A percentile compares a stretch with the other conserved stretches of the same genome.
Evolutionary conservation across 805 yeast genomes (phyloP).

Genomic region (Metschnikowia drakensbergensis): DNA sequence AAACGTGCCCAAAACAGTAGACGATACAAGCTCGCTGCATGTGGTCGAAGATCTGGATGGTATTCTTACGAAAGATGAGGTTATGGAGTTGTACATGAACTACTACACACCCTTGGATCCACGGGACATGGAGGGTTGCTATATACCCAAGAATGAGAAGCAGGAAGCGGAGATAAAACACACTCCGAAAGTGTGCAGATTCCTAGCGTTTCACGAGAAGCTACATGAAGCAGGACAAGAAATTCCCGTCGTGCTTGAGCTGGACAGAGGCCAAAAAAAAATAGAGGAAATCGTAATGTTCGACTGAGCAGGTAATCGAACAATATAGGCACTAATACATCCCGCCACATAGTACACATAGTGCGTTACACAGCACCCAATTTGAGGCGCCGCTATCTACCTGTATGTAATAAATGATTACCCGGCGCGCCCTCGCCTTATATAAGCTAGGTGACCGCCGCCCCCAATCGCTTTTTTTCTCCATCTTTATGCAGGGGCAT

Average conservation of each 20-base stretch:
- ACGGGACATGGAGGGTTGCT: constrained; percentile 5
- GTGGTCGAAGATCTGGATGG: constrained; percentile 29
- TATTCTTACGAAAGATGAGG: constrained; percentile 34
- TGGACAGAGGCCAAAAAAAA: neutral
- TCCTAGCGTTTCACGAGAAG: neutral
- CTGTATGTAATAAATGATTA: constrained; percentile 5
- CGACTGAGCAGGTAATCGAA: neutral
- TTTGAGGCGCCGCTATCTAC: neutral
- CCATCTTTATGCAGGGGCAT: constrained; percentile 99
- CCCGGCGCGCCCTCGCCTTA: constrained; percentile 15
- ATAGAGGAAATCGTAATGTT: neutral
- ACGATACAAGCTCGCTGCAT: neutral
- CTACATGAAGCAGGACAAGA: neutral
- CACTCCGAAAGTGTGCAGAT: neutral
- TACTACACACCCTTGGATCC: constrained; percentile 27
- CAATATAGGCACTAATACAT: too few species aligned
- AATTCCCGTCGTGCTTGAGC: neutral
- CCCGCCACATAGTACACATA: too few species aligned
- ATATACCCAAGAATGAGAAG: neutral
- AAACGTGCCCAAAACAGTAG: too few species aligned
- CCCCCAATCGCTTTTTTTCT: constrained; percentile 27
- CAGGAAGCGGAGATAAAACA: neutral
- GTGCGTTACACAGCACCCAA: too few species aligned
- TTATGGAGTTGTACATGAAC: constrained; percentile 39
- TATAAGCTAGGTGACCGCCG: constrained; percentile 6